A percentile compares a stretch with the other conserved stretches of the same genome.
Conservation (phyloP, 129 eudicot species). For the Pulicaria dysenterica region DNA sequence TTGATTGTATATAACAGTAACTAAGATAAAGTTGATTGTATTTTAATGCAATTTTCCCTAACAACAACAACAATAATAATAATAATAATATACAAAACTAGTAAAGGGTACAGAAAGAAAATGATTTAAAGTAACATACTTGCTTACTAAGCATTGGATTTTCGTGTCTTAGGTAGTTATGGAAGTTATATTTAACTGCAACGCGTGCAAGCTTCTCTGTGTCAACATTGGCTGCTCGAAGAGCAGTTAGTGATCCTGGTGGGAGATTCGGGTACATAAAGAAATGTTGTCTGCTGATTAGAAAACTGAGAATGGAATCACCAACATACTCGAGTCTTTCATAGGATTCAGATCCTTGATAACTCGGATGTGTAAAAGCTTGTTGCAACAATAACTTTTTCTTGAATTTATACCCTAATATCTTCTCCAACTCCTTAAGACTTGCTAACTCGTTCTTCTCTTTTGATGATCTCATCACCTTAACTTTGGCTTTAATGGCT, state of each 20-base stretch:
- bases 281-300: slow-evolving; percentile 62
- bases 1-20: too few species aligned
- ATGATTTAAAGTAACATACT: slow-evolving; percentile 41
- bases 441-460: slow-evolving; percentile 42
- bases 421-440: slow-evolving; percentile 61
- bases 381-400: slow-evolving; percentile 46
- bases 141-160: slow-evolving; percentile 51
- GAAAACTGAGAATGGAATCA: slow-evolving; percentile 67
- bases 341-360: slow-evolving; percentile 51
- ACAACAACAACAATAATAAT: too few species aligned
- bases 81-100: neutral
- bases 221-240: slow-evolving; percentile 78
- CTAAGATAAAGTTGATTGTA: too few species aligned
- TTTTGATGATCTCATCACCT: slow-evolving; percentile 32
- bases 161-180: slow-evolving; percentile 53
- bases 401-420: slow-evolving; percentile 64
- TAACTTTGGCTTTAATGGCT: slow-evolving; percentile 33
- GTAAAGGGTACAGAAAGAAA: neutral
- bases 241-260: slow-evolving; percentile 66
- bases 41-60: too few species aligned
- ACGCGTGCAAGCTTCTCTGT: slow-evolving; percentile 72
- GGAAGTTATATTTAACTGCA: slow-evolving; percentile 62
- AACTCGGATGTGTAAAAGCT: slow-evolving; percentile 71
- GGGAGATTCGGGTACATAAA: slow-evolving; percentile 60
- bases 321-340: slow-evolving; percentile 82